These are phyloP conservation scores for Cochlearia excelsa DNA, from an alignment of 345 rosid genomes.

Conservation along the genomic window DNA sequence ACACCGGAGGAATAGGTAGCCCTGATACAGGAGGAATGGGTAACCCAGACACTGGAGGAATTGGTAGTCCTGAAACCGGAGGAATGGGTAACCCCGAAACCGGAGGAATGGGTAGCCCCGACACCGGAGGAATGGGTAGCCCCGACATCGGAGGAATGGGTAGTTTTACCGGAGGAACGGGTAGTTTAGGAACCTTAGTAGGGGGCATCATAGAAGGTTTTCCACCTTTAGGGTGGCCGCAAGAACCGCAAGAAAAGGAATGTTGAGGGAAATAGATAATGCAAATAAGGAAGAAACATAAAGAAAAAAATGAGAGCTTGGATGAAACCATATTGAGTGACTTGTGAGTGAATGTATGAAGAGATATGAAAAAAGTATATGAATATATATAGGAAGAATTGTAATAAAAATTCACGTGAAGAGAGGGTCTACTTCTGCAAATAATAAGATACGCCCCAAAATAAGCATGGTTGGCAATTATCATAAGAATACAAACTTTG, in stretches of 20 bases:
- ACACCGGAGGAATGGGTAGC: neutral
- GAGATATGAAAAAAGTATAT: slow-evolving; percentile 18
- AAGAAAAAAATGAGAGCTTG: slow-evolving; percentile 52
- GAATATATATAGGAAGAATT: slow-evolving; percentile 43
- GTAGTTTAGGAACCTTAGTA: slow-evolving; percentile 37
- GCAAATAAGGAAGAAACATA: slow-evolving; percentile 49
- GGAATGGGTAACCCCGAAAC: slow-evolving; percentile 30
- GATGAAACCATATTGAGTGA: slow-evolving; percentile 47
- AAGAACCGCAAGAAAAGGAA: slow-evolving; percentile 53
- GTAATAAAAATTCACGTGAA: slow-evolving; percentile 68
- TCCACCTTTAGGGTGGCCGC: slow-evolving; percentile 44
- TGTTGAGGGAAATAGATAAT: slow-evolving; percentile 50
- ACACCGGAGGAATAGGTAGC: slow-evolving; percentile 22
- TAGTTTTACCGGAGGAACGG: slow-evolving; percentile 36
- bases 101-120: slow-evolving; percentile 31
- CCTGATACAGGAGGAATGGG: slow-evolving; percentile 26
- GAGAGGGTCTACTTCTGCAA: slow-evolving; percentile 39
- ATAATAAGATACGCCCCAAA: slow-evolving; percentile 55
- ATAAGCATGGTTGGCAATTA: slow-evolving; percentile 68
- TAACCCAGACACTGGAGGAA: slow-evolving; percentile 25
- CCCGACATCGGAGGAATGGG: slow-evolving; percentile 30
- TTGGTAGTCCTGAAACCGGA: slow-evolving; percentile 15
- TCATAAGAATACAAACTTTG: slow-evolving; percentile 33
- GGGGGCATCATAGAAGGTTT: slow-evolving; percentile 39
- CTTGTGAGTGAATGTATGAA: slow-evolving; percentile 8